Evolutionary conservation across 2,329 filamentous ascomycete genomes (phyloP).

Genomic region (Aureobasidium leucospermi): DNA sequence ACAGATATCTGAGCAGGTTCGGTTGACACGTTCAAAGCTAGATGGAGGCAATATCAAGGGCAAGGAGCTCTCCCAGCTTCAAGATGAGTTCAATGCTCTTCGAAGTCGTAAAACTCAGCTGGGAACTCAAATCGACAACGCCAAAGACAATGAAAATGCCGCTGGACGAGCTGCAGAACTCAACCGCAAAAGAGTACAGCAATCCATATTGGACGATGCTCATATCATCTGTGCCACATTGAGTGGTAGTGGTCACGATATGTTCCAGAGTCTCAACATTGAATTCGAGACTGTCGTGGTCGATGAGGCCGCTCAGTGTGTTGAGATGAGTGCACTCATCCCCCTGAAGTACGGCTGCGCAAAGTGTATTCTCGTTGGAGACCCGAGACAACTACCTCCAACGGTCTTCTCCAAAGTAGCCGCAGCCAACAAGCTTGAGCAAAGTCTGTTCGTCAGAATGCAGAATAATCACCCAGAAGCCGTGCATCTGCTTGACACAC

Average conservation of each 20-base stretch:
- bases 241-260: conserved; percentile 92
- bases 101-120: conserved; percentile 70
- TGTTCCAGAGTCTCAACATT: conserved; percentile 89
- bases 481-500: conserved; percentile 90
- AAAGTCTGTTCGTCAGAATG: conserved; percentile 98
- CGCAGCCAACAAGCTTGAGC: conserved; percentile 87
- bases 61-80: conserved; percentile 54
- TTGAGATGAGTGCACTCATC: conserved; percentile 92
- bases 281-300: conserved; percentile 99
- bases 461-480: conserved; percentile 82
- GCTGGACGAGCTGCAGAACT: conserved; percentile 79
- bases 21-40: conserved; percentile 61
- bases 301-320: conserved; percentile 95
- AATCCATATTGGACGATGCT: conserved; percentile 81
- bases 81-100: conserved; percentile 69
- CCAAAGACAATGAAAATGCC: conserved; percentile 78
- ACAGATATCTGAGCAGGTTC: conserved; percentile 56
- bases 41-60: conserved; percentile 45
- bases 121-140: conserved; percentile 75
- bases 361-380: conserved; percentile 94
- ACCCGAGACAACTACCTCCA: conserved; percentile 93
- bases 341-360: conserved; percentile 95
- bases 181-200: conserved; percentile 73
- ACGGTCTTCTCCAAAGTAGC: conserved; percentile 94
- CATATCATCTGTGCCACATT: conserved; percentile 93